Conservation (phyloP, 2,329 filamentous ascomycete species). For the Paecilomyces sp. region DNA sequence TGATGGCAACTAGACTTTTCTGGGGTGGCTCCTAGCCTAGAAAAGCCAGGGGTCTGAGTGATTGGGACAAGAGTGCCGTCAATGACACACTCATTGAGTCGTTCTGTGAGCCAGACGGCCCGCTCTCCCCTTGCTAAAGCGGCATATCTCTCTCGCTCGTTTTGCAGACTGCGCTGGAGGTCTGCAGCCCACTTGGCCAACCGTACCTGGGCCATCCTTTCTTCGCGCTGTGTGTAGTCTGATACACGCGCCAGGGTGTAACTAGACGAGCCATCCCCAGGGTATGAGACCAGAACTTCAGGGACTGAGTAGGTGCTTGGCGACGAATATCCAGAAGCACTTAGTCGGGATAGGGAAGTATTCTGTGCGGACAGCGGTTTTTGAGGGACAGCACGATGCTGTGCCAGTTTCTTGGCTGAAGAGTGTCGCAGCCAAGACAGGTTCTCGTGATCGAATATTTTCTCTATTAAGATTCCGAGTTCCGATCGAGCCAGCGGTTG, state of each 20-base stretch:
- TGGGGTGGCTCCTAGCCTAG: constrained; percentile 14
- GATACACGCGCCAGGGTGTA: constrained; percentile 56
- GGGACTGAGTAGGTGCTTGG: constrained; percentile 16
- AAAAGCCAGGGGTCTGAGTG: constrained; percentile 28
- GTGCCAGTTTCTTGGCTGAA: constrained; percentile 72
- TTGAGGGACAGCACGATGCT: constrained; percentile 50
- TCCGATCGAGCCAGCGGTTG: constrained; percentile 74
- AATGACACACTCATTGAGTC: constrained; percentile 58
- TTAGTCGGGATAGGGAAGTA: constrained; percentile 25
- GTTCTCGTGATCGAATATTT: constrained; percentile 70
- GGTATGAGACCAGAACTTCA: constrained; percentile 18
- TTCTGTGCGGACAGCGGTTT: constrained; percentile 3
- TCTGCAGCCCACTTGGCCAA: constrained; percentile 78
- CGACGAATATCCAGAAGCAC: constrained; percentile 23
- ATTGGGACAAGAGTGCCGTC: constrained; percentile 57
- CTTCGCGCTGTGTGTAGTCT: constrained; percentile 53
- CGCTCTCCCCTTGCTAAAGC: constrained; percentile 55
- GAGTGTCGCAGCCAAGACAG: constrained; percentile 75
- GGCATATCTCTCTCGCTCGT: constrained; percentile 65
- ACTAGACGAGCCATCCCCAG: constrained; percentile 31
- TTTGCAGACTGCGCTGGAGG: constrained; percentile 66
- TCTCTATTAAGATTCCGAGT: constrained; percentile 59
- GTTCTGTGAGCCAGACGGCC: constrained; percentile 61
- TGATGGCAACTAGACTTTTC: constrained; percentile 17
- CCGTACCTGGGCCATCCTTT: constrained; percentile 59